Conservation (phyloP, 2,329 filamentous ascomycete genomes). For the Curvularia sp. region DNA sequence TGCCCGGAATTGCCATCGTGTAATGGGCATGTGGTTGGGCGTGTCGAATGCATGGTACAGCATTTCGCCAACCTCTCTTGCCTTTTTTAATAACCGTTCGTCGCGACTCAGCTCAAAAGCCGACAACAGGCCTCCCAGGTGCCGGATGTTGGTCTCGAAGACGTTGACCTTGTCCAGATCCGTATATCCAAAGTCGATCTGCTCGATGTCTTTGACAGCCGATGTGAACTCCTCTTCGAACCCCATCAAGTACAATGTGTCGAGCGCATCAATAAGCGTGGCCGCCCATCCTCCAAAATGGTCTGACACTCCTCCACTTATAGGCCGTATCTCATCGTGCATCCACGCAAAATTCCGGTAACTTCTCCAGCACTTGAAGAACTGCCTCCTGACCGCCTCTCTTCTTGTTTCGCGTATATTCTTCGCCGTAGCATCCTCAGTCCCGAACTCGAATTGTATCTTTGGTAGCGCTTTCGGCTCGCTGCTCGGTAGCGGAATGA, state of each 20-base stretch:
- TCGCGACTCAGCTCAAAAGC: conserved; percentile 89
- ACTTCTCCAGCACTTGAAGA: conserved; percentile 54
- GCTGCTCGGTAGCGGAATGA: conserved; percentile 49
- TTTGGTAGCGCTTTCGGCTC: conserved; percentile 50
- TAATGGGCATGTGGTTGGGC: conserved; percentile 85
- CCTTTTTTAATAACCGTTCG: conserved; percentile 74
- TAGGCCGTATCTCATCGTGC: conserved; percentile 56
- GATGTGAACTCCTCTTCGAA: conserved; percentile 56
- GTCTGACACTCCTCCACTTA: conserved; percentile 51
- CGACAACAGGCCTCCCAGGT: conserved; percentile 82
- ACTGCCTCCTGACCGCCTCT: conserved; percentile 52
- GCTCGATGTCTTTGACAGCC: conserved; percentile 53
- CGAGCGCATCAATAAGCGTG: conserved; percentile 55
- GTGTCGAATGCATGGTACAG: conserved; percentile 87
- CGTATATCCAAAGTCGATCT: conserved; percentile 54
- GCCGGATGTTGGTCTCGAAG: conserved; percentile 69
- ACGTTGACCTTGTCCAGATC: conserved; percentile 54
- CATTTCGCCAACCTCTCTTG: conserved; percentile 78
- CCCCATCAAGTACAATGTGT: conserved; percentile 58
- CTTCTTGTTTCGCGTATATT: conserved; percentile 46
- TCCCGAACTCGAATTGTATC: conserved; percentile 52
- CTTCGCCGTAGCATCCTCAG: conserved; percentile 44
- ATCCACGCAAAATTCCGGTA: conserved; percentile 57
- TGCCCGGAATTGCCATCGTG: conserved; percentile 53
- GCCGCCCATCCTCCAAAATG: conserved; percentile 58